Percentiles rank a stretch among this genome's conserved stretches.
Evolutionary conservation across 2,329 filamentous ascomycete genomes (phyloP).

Genomic region (Cladophialophora psammophila): DNA sequence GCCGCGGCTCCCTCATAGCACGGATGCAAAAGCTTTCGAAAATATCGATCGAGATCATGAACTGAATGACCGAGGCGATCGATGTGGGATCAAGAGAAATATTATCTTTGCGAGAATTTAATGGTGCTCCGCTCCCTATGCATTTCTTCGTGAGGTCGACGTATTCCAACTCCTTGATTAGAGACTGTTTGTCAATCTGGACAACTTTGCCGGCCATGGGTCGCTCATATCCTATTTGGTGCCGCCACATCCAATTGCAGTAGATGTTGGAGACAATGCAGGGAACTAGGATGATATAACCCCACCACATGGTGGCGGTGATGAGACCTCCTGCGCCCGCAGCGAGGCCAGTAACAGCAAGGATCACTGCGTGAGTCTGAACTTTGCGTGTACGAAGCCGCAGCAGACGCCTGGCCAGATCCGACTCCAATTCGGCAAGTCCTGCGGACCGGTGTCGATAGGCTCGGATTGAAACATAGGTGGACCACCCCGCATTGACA

Average conservation of each 20-base stretch:
- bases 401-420: slow-evolving; percentile 1
- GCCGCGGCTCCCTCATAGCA: neutral
- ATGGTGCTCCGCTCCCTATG: neutral
- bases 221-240: slow-evolving; percentile 57
- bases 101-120: neutral
- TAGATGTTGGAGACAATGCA: slow-evolving; percentile 57
- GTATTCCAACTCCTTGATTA: slow-evolving; percentile 3
- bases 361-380: slow-evolving; percentile 55
- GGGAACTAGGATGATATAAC: slow-evolving; percentile 60
- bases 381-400: slow-evolving; percentile 45
- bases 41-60: slow-evolving; percentile 3
- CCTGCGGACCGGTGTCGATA: slow-evolving; percentile 48
- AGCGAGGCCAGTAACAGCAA: slow-evolving; percentile 56
- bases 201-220: neutral
- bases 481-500: slow-evolving; percentile 59
- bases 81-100: neutral
- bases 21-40: slow-evolving; percentile 11
- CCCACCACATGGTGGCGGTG: slow-evolving; percentile 61
- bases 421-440: slow-evolving; percentile 41
- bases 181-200: neutral
- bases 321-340: slow-evolving; percentile 60
- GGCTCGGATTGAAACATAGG: slow-evolving; percentile 53
- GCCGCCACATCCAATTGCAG: slow-evolving; percentile 60
- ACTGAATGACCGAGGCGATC: slow-evolving; percentile 7
- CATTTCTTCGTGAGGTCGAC: neutral